Base-by-base conservation (phyloP, 805 yeast genomes). In the Lipomyces lipofer region DNA sequence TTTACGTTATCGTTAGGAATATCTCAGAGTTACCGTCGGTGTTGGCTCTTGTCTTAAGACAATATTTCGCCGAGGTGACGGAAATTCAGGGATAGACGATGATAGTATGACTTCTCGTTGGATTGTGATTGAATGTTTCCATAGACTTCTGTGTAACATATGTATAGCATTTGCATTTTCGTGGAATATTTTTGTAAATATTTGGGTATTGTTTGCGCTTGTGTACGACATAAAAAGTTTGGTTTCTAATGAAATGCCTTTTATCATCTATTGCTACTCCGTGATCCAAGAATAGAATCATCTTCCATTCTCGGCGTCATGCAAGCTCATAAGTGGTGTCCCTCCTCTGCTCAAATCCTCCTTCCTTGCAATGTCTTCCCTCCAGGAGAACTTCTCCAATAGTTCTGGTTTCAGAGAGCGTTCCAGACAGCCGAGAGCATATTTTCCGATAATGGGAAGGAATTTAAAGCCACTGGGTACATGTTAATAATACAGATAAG, bases 1-100 rank as follows among this genome's bases (percentile, higher is more conserved):
- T 86, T 69, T 94, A 92, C 67, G 97, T 92, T 55, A 92, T 95
- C 62, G 97, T 94, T 24, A 84, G 87, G 63, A 83, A 92, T 66
- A 86, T 95, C 62, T 78, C 78, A 45, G 98, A 92, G 71, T 77
- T 94, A 35, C 99, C 99, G 13, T 88, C 85, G 66, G 90, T 94
- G 85, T 76, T 94, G 51, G 82, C 97, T 1, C 76, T 86, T 62
- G 92, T 95, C 59, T 77, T 94, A 56, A 82, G 98, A 65, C 99
- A 94, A 70, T 94, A 88, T 71, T 95, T 94, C 70, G 77, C 89
- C 1, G 95, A 89, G 66, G 67, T 82, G 39, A 84, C 84, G 12
- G 69, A 67, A 43, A n/a, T 57, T 40, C 39, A 28, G 24, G 28
- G 32, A 39, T 36, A 25, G n/a, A n/a, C n/a, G n/a, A 30, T n/a